Evolutionary conservation across 768 basidiomycete genomes (phyloP).

Genomic region (Phaeolepiota aurea): DNA sequence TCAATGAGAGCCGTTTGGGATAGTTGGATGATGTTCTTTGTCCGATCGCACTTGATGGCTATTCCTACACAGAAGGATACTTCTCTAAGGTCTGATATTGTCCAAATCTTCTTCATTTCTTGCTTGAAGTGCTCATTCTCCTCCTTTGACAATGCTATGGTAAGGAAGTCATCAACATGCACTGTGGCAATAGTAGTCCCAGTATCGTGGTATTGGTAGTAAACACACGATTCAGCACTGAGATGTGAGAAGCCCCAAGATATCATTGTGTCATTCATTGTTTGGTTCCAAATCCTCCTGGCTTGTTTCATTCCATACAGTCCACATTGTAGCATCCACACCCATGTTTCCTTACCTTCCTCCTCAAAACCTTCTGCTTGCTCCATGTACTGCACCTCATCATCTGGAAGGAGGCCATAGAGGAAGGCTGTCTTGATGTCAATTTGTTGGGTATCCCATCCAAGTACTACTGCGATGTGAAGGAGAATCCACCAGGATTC

Average conservation of each 20-base stretch:
- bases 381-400: slow-evolving; percentile 24
- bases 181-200: slow-evolving; percentile 15
- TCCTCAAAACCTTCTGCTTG: slow-evolving; percentile 22
- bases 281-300: slow-evolving; percentile 24
- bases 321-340: slow-evolving; percentile 15
- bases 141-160: slow-evolving; percentile 8
- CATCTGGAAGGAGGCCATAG: slow-evolving; percentile 18
- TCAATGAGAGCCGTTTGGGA: too few relatives aligned
- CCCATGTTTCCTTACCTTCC: slow-evolving; percentile 12
- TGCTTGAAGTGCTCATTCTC: slow-evolving; percentile 15
- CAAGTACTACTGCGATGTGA: slow-evolving; percentile 20
- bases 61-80: slow-evolving; percentile 25
- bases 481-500: slow-evolving; percentile 28
- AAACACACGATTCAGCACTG: slow-evolving; percentile 19
- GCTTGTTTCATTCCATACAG: slow-evolving; percentile 32
- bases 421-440: slow-evolving; percentile 33
- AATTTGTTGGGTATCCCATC: slow-evolving; percentile 28
- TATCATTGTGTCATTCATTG: slow-evolving; percentile 12
- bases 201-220: slow-evolving; percentile 6
- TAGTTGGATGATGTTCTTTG: too few relatives aligned
- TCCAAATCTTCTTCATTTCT: slow-evolving; percentile 17
- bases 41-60: slow-evolving; percentile 19
- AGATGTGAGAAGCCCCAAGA: slow-evolving; percentile 16
- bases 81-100: slow-evolving; percentile 24
- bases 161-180: slow-evolving; percentile 23